These are phyloP conservation scores for Olyra latifolia DNA, from an alignment of 176 grass and related monocot genomes.

Conservation along the genomic window DNA sequence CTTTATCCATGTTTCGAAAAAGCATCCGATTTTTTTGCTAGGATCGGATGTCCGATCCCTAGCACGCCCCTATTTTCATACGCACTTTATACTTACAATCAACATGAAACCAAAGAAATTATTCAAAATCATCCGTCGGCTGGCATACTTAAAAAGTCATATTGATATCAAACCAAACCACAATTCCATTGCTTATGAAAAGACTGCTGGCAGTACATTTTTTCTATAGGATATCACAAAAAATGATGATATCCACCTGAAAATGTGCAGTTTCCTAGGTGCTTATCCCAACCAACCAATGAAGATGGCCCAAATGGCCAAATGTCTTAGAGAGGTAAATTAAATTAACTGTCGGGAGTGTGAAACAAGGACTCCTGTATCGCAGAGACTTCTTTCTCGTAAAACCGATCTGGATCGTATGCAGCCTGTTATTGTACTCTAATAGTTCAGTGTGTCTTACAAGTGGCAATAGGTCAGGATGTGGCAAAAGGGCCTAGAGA, in stretches of 20 bases:
- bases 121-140: not conserved
- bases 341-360: not conserved
- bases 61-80: too few species aligned
- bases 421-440: not conserved
- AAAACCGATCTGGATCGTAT: not conserved
- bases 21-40: too few species aligned
- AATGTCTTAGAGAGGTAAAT: not conserved
- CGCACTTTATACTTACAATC: not conserved
- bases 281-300: not conserved
- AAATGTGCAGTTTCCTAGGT: not conserved
- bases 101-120: constrained; percentile 6
- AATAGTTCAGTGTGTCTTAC: not conserved
- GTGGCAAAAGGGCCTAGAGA: too few species aligned
- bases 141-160: not conserved
- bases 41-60: too few species aligned
- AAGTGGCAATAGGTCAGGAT: too few species aligned
- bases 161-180: not conserved
- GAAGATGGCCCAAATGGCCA: not conserved
- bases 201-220: not conserved
- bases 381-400: not conserved
- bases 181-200: not conserved
- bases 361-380: not conserved
- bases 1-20: too few species aligned
- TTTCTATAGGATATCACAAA: not conserved
- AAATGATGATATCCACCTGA: not conserved